These are phyloP conservation scores for Saksenaea vasiformis DNA, from an alignment of 371 early-diverging fungal genomes.

Conservation along the genomic window DNA sequence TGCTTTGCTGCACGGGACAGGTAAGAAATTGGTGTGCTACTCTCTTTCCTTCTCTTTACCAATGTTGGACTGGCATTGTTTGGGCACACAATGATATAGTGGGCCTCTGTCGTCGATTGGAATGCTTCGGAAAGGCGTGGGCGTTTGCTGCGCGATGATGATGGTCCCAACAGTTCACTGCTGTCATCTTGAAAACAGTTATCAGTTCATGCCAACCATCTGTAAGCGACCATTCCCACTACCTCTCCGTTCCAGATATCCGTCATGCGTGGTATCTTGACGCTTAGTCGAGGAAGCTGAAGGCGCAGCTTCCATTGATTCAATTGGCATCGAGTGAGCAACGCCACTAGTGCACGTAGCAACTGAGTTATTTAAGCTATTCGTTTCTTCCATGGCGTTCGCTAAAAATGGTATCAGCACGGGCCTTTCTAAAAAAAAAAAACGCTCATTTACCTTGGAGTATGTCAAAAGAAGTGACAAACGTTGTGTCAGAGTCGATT, in stretches of 20 bases:
- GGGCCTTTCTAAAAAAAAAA: neutral
- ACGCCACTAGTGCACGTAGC: too few species aligned
- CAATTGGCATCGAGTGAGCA: too few species aligned
- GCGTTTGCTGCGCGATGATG: too few species aligned
- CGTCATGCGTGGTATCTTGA: too few species aligned
- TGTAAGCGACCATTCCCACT: too few species aligned
- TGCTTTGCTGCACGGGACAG: neutral
- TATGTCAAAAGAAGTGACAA: slow-evolving; percentile 16
- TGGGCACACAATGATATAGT: neutral
- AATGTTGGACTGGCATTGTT: neutral
- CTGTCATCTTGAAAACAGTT: too few species aligned
- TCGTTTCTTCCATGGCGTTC: neutral
- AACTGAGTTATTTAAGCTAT: neutral
- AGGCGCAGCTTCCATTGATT: too few species aligned
- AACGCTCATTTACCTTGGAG: slow-evolving; percentile 11
- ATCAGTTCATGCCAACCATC: too few species aligned
- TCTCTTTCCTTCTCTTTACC: neutral
- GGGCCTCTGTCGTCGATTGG: neutral
- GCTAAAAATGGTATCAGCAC: neutral
- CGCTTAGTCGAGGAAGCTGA: too few species aligned
- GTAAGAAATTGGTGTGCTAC: neutral
- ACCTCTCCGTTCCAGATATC: too few species aligned
- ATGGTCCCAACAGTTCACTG: too few species aligned
- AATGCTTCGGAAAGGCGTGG: too few species aligned
- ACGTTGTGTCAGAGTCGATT: slow-evolving; percentile 9